Evolutionary conservation across 768 basidiomycete species (phyloP).

Genomic region (Leccinum imitatum): DNA sequence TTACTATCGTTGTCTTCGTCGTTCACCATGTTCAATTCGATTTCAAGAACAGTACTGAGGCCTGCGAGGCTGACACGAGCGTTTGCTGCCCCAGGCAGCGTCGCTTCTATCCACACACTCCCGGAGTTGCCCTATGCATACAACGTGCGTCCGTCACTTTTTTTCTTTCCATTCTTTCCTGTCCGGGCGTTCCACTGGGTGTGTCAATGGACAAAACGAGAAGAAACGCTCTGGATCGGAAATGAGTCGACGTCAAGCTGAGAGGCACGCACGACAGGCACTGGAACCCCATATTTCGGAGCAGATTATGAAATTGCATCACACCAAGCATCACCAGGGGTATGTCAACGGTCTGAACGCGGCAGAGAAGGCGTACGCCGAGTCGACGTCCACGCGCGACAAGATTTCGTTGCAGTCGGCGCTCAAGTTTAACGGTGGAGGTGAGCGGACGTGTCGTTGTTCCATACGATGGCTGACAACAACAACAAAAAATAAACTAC

Average conservation of each 20-base stretch:
- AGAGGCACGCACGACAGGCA: constrained; percentile 45
- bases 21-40: constrained; percentile 43
- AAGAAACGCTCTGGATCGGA: neutral
- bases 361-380: constrained; percentile 81
- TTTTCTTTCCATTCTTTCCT: neutral
- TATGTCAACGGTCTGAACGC: constrained; percentile 96
- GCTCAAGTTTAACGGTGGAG: constrained; percentile 97
- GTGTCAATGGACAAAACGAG: no score
- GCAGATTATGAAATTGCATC: constrained; percentile 94
- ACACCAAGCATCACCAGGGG: constrained; percentile 86
- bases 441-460: constrained; percentile 35
- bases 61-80: constrained; percentile 44
- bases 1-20: neutral
- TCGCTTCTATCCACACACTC: constrained; percentile 64
- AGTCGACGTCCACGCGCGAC: constrained; percentile 63
- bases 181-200: neutral
- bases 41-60: constrained; percentile 43
- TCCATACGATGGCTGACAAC: neutral
- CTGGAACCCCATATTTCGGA: constrained; percentile 90
- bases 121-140: constrained; percentile 80
- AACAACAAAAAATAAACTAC: neutral
- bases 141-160: constrained; percentile 48
- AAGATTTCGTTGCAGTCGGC: constrained; percentile 86
- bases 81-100: constrained; percentile 40
- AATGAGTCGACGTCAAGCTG: neutral